Conservation (phyloP, 208 protist species). For the Trypanosoma melophagium region DNA sequence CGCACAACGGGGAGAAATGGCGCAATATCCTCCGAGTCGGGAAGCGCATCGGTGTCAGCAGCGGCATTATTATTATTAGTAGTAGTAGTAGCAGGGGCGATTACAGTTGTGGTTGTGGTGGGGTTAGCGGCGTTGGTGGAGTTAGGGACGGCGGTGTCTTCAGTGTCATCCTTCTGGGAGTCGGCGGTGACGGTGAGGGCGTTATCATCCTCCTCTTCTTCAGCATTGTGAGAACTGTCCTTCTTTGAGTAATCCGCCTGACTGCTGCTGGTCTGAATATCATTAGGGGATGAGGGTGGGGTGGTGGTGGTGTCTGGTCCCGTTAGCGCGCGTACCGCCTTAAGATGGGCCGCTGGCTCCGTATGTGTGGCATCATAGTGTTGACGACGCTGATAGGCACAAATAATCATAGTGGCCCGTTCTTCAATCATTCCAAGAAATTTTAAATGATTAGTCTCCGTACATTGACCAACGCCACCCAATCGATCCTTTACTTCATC, state of each 20-base stretch:
- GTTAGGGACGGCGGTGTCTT: neutral
- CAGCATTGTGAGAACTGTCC: neutral
- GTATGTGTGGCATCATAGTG: slow-evolving; percentile 13
- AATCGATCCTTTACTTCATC: slow-evolving; percentile 17
- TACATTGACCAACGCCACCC: slow-evolving; percentile 41
- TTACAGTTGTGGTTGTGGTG: neutral
- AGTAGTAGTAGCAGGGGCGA: neutral
- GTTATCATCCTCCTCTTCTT: slow-evolving; percentile 11
- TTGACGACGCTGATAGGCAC: slow-evolving; percentile 58
- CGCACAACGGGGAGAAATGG: slow-evolving; percentile 40
- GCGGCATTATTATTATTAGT: too few species aligned
- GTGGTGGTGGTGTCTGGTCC: slow-evolving; percentile 12
- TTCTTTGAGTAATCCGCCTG: too few species aligned
- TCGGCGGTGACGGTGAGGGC: slow-evolving; percentile 6
- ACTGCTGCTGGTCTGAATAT: too few species aligned
- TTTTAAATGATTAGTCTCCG: slow-evolving; percentile 84
- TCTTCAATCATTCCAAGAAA: slow-evolving; percentile 93
- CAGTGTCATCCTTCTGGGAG: slow-evolving; percentile 18
- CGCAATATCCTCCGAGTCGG: too few species aligned
- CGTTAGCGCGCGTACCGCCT: neutral
- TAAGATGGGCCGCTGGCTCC: neutral
- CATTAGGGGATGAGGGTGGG: neutral
- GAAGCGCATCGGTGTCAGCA: too few species aligned
- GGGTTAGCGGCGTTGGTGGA: too few species aligned
- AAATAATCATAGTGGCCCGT: slow-evolving; percentile 77